Percentiles rank a stretch among this genome's conserved stretches.
These are phyloP conservation scores for Cadophora malorum DNA, from an alignment of 2,329 filamentous ascomycete species.

Conservation along the genomic window DNA sequence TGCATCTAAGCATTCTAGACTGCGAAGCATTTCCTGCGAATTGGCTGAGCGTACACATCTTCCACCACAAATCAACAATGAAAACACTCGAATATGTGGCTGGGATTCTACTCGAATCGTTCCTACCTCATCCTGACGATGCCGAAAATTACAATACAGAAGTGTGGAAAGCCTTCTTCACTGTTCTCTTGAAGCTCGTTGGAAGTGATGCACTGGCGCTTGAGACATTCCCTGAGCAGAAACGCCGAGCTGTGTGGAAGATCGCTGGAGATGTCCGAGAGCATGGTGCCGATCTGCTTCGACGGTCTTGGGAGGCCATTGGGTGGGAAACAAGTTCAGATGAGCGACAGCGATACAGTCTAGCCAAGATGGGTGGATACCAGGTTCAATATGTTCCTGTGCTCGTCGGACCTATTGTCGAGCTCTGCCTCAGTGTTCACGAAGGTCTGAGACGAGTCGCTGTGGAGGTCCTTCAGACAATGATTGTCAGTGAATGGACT, in stretches of 20 bases:
- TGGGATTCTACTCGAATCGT: conserved; percentile 78
- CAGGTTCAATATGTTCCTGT: conserved; percentile 98
- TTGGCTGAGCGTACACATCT: conserved; percentile 94
- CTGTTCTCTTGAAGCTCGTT: conserved; percentile 85
- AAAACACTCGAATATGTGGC: conserved; percentile 83
- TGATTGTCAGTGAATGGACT: conserved; percentile 99
- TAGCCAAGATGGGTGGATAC: conserved; percentile 90
- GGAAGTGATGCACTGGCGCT: conserved; percentile 87
- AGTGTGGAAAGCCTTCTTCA: conserved; percentile 93
- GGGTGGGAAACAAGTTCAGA: conserved; percentile 92
- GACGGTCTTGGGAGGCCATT: conserved; percentile 90
- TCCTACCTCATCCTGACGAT: conserved; percentile 88
- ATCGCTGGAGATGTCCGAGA: conserved; percentile 96
- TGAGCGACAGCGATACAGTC: conserved; percentile 76
- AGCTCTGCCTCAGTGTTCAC: conserved; percentile 93
- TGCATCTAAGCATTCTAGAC: conserved; percentile 86
- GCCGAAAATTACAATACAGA: conserved; percentile 84
- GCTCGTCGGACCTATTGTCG: conserved; percentile 88
- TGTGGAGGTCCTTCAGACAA: conserved; percentile 91
- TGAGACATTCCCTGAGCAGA: conserved; percentile 97
- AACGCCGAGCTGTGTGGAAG: conserved; percentile 96
- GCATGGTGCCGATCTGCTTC: conserved; percentile 84
- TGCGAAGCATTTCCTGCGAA: conserved; percentile 87
- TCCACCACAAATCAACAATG: conserved; percentile 90
- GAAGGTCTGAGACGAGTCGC: conserved; percentile 88